Conservation (phyloP, 1,284 basidiomycete genomes). For the Puccinia novopanici region DNA sequence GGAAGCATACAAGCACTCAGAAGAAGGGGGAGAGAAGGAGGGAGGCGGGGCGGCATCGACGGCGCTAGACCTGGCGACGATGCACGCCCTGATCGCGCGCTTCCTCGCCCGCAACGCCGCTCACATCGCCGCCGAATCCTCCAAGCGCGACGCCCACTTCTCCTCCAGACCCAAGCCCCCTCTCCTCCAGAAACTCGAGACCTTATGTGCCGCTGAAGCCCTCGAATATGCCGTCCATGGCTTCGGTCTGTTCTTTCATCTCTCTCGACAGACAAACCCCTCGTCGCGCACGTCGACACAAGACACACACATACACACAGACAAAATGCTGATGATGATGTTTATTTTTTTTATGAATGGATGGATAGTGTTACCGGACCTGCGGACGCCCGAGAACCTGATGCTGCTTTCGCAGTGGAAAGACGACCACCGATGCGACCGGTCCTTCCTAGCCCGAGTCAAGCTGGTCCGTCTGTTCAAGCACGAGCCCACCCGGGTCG, state of each 20-base stretch:
- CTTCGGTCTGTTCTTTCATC: slow-evolving; percentile 20
- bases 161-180: slow-evolving; percentile 15
- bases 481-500: not conserved
- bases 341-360: not conserved
- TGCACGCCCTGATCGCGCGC: slow-evolving; percentile 22
- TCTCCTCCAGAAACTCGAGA: slow-evolving; percentile 14
- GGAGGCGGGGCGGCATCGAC: not conserved
- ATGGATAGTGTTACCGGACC: slow-evolving; percentile 41
- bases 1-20: slow-evolving; percentile 7
- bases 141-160: not conserved
- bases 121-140: not conserved
- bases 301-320: not conserved
- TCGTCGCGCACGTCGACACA: not conserved
- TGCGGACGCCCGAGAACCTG: slow-evolving; percentile 31
- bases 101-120: slow-evolving; percentile 13
- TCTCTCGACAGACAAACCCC: no score
- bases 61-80: not conserved
- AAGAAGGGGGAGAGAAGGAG: not conserved
- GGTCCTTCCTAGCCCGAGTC: slow-evolving; percentile 31
- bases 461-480: slow-evolving; percentile 40
- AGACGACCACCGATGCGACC: slow-evolving; percentile 26
- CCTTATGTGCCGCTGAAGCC: not conserved
- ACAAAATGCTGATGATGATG: not conserved
- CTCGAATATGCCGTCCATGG: slow-evolving; percentile 12
- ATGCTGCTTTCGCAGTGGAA: slow-evolving; percentile 22